Percentiles rank a stretch among this genome's conserved stretches.
Conservation (phyloP, 148 eudicot genomes). For the Polygonum maritimum region DNA sequence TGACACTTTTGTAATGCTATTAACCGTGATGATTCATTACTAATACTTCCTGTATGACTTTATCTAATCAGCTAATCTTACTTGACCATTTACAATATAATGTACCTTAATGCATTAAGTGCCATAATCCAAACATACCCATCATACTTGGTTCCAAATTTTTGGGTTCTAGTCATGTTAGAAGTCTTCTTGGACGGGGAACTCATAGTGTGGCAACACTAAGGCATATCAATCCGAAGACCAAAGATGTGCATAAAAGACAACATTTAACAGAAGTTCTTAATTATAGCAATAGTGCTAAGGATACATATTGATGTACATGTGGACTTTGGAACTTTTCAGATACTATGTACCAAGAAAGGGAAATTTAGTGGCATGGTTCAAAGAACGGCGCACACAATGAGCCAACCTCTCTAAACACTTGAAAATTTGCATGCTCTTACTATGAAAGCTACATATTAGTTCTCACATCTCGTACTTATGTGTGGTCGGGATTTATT, state of each 20-base stretch:
- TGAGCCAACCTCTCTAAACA: background rate
- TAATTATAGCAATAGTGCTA: background rate
- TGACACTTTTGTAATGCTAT: slow-evolving; percentile 1
- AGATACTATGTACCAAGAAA: background rate
- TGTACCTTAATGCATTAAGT: too few relatives aligned
- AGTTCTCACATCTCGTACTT: background rate
- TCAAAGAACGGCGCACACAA: background rate
- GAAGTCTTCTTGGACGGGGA: slow-evolving; percentile 8
- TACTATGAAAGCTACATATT: slow-evolving; percentile 3
- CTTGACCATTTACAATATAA: background rate
- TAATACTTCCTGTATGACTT: background rate
- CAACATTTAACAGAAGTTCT: background rate
- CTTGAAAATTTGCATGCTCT: background rate
- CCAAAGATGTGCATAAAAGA: background rate
- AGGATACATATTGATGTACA: background rate
- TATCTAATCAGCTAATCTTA: background rate
- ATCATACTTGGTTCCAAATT: background rate
- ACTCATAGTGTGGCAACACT: background rate
- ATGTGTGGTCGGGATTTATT: background rate
- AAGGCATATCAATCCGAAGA: background rate
- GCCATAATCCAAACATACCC: too few relatives aligned
- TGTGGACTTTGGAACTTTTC: background rate
- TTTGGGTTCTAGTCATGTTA: background rate
- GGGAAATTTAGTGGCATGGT: slow-evolving; percentile 1
- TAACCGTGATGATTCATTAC: background rate